Evolutionary conservation across 129 eudicot genomes (phyloP), one percentile per base, ranked within the genome.

Genomic region (Sambucus nigra): DNA sequence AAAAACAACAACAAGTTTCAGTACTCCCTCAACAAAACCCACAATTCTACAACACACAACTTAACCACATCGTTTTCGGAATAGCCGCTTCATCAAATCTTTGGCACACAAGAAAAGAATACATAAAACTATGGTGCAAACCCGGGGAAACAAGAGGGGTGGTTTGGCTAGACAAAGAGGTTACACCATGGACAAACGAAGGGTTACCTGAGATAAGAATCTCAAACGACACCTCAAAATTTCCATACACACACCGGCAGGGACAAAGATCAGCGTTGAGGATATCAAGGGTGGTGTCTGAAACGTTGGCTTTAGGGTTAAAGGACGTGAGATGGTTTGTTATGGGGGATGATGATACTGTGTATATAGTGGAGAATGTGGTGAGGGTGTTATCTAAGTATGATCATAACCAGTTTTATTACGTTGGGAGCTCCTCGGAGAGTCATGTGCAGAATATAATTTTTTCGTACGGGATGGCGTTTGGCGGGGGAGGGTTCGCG

Each of bases 331-430:
- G 94, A 59, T 83, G 96, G 96, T 83, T 87, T 31, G 96, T 87
- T 6, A 87, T 87, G 96, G 96, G 94, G 14, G 96, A 87, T 33
- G 96, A 87, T 51, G 96, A 87, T 52, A 87, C 96, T 0, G 81
- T 87, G 23, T 87, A 83, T 27, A 49, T 82, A 1, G 79, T 74
- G 17, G 94, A 83, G 5, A 87, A 87, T 67, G 69, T 83, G 20
- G 69, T 80, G 3, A 76, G 89, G 55, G 75, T 87, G 20, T 72
- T 87, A 28, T 42, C 68, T 0, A 80, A 72, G 41, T 87, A 87
- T 35, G 76, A 87, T 46, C 94, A 87, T 41, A 64, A 55, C 2
- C 79, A 83, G 82, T 77, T 44, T 55, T 87, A 83, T 44, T 87
- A 87, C 24, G 65, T 87, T 2, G 96, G 96, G 31, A 69, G 86